phyloP scores from a whole-genome alignment of 768 basidiomycete species.

The Podaxis sp. region DNA sequence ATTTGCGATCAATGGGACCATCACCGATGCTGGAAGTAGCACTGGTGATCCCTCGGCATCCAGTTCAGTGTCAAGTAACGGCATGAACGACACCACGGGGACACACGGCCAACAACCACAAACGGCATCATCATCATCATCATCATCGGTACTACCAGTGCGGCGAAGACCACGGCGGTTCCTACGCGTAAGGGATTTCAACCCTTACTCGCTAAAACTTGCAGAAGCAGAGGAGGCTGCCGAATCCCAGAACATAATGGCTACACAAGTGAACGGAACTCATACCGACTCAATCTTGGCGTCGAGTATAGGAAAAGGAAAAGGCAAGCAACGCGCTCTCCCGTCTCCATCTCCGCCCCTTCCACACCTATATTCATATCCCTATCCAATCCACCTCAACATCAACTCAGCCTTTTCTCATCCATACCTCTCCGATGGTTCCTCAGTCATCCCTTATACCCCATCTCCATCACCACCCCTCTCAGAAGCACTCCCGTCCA shows the following conservation, averaged over 20 bases:
- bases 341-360: neutral
- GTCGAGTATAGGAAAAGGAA: constrained; percentile 19
- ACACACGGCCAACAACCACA: neutral
- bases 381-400: constrained; percentile 5
- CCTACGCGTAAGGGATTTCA: constrained; percentile 33
- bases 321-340: constrained; percentile 25
- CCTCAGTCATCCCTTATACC: neutral
- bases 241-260: neutral
- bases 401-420: neutral
- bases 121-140: neutral
- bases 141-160: neutral
- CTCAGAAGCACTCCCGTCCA: neutral
- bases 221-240: constrained; percentile 11
- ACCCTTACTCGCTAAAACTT: constrained; percentile 29
- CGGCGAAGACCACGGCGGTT: constrained; percentile 20
- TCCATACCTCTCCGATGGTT: neutral
- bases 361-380: neutral
- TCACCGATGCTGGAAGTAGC: neutral
- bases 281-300: neutral
- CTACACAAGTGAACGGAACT: neutral
- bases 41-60: neutral
- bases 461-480: neutral
- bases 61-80: neutral
- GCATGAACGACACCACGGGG: neutral
- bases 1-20: neutral